phyloP scores from a whole-genome alignment of 768 basidiomycete species.

The Suillus spraguei region DNA sequence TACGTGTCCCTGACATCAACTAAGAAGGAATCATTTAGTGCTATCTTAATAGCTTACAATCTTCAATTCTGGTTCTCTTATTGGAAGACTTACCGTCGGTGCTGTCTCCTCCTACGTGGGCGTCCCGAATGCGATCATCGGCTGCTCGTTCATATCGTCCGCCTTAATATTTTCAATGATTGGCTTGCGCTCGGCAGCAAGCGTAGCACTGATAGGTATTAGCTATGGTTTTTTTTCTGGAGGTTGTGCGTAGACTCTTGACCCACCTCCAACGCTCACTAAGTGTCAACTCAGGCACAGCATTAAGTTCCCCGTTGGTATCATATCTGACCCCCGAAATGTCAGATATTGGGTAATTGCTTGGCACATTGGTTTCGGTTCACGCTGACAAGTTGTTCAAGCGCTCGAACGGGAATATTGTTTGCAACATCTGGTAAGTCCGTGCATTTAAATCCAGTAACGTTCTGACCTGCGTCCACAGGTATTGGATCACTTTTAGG shows the following conservation, averaged over 20 bases:
- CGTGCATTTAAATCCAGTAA: conserved; percentile 8
- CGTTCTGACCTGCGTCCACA: conserved; percentile 7
- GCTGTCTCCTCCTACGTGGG: background rate
- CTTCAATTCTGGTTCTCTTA: conserved; percentile 49
- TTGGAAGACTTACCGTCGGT: conserved; percentile 49
- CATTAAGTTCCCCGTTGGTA: conserved; percentile 45
- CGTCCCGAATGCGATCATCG: too few relatives aligned
- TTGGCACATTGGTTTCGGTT: too few relatives aligned
- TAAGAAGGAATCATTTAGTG: background rate
- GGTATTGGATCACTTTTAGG: conserved; percentile 28
- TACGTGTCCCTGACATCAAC: conserved; percentile 22
- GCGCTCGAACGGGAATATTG: conserved; percentile 47
- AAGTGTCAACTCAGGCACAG: conserved; percentile 32
- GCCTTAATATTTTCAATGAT: conserved; percentile 48
- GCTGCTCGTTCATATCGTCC: conserved; percentile 31
- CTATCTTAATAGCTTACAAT: conserved; percentile 44
- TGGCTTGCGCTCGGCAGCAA: conserved; percentile 40
- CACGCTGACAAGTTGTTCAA: conserved; percentile 12
- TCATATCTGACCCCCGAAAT: conserved; percentile 45
- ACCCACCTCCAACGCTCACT: background rate
- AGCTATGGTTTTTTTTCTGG: conserved; percentile 54
- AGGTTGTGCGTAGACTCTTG: conserved; percentile 10
- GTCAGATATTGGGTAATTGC: too few relatives aligned
- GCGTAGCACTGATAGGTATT: conserved; percentile 43
- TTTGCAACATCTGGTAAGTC: conserved; percentile 45